Percentiles rank a stretch among this genome's conserved stretches.
Conservation (phyloP, 2,329 filamentous ascomycete species). For the Cytospora schulzeri region DNA sequence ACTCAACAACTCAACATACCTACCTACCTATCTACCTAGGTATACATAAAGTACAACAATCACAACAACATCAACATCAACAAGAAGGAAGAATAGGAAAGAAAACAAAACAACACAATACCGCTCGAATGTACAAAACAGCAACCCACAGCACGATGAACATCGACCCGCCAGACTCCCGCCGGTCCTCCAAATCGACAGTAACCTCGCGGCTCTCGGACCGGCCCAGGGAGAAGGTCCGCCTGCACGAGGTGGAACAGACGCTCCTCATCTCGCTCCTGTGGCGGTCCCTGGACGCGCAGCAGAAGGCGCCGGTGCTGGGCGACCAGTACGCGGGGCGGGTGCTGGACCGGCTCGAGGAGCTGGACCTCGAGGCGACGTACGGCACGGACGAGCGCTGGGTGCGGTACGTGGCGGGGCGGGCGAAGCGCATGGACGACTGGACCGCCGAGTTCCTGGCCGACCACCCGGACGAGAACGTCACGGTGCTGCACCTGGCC, state of each 20-base stretch:
- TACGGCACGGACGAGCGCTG: slow-evolving; percentile 19
- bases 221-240: not conserved
- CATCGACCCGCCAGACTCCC: slow-evolving; percentile 1
- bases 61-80: not conserved
- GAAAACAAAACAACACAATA: not conserved
- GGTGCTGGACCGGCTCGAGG: slow-evolving; percentile 12
- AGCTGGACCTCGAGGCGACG: not conserved
- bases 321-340: slow-evolving; percentile 4
- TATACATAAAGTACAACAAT: not conserved
- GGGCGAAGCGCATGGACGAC: slow-evolving; percentile 14
- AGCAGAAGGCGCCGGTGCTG: not conserved
- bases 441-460: slow-evolving; percentile 22
- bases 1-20: too few species aligned
- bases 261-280: slow-evolving; percentile 8
- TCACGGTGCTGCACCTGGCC: slow-evolving; percentile 26
- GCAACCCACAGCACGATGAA: not conserved
- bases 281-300: slow-evolving; percentile 5
- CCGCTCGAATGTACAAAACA: not conserved
- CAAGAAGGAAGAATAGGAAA: not conserved
- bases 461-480: not conserved
- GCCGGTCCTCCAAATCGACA: slow-evolving; percentile 7
- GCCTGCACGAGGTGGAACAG: not conserved
- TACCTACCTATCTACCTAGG: not conserved
- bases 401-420: slow-evolving; percentile 14
- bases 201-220: not conserved